Conservation (phyloP, 257 asterid species). For the Thymus mandschuricus region DNA sequence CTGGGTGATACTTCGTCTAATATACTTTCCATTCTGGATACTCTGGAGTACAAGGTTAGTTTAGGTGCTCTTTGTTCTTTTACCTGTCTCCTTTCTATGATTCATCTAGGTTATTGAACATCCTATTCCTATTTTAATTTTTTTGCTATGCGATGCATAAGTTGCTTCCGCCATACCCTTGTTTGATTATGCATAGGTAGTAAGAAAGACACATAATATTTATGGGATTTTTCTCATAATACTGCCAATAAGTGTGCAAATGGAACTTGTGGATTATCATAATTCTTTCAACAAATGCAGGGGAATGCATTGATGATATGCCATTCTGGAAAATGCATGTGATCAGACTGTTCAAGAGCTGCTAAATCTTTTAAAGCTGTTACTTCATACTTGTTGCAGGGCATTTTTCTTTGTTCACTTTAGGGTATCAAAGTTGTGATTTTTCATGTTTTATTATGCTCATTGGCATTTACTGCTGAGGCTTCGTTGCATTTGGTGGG, state of each 20-base stretch:
- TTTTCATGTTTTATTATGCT: constrained; percentile 2
- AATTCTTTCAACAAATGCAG: neutral
- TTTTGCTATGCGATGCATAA: neutral
- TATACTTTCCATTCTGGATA: constrained; percentile 92
- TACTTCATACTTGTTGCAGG: no score
- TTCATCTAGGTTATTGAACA: constrained; percentile 3
- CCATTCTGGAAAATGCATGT: neutral
- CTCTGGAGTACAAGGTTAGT: constrained; percentile 97
- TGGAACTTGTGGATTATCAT: neutral
- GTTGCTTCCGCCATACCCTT: neutral
- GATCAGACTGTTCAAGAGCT: neutral
- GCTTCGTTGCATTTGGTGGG: constrained; percentile 8
- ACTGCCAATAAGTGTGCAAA: neutral
- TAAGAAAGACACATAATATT: neutral
- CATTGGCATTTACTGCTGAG: neutral
- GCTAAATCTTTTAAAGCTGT: neutral
- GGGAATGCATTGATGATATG: neutral
- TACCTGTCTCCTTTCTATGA: neutral
- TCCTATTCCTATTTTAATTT: neutral
- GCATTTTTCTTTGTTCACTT: neutral
- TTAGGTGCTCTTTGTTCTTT: neutral
- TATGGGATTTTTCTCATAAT: neutral
- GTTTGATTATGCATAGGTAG: neutral
- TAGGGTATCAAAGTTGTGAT: neutral
- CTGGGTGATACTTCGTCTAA: constrained; percentile 91